Evolutionary conservation across 305 asterid genomes (phyloP), one percentile per base, ranked within the genome.

Genomic region (Rubia tinctorum): DNA sequence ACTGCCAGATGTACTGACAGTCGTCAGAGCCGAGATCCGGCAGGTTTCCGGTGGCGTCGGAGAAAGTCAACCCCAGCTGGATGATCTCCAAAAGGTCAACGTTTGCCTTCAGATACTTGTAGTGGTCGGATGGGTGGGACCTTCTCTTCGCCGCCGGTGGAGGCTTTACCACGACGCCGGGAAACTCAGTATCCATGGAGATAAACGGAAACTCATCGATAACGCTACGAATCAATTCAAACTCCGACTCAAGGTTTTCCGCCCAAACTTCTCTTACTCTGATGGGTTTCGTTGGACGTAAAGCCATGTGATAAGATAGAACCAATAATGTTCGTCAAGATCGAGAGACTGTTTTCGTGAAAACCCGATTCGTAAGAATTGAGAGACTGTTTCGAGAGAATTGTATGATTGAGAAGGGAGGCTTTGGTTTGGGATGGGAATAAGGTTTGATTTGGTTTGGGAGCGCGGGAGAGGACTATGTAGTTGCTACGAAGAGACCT

Each of bases 211-310:
- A 91, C 0, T 81, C 68, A 44, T 91, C 92, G 30, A 91, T 64
- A 20, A 83, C 77, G 43, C 59, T 70, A 0, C 88, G 81, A 25
- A 91, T 83, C 61, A 91, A 62, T 5, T 82, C 81, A 76, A 91
- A 85, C 43, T 91, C 96, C 23, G 82, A 77, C 11, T 74, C 90
- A 2, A 89, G 84, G 55, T 89, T 91, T 0, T 81, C 55, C 3
- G 90, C 75, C 96, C 96, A 91, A 2, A 91, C 96, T 71, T 89
- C 93, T 15, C 96, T 81, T 68, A 91, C 81, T 75, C 60, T 77
- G 7, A 84, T 82, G 6, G 81, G 68, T 40, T 71, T 68, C 20
- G 69, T 1, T 27, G 44, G 5, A 11, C 30, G 22, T 7, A 76
- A n/a, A n/a, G n/a, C n/a, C n/a, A n/a, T n/a, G n/a, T n/a, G n/a